These are phyloP conservation scores for Aspergillus fischeri DNA, from an alignment of 2,329 filamentous ascomycete genomes.

Conservation along the genomic window DNA sequence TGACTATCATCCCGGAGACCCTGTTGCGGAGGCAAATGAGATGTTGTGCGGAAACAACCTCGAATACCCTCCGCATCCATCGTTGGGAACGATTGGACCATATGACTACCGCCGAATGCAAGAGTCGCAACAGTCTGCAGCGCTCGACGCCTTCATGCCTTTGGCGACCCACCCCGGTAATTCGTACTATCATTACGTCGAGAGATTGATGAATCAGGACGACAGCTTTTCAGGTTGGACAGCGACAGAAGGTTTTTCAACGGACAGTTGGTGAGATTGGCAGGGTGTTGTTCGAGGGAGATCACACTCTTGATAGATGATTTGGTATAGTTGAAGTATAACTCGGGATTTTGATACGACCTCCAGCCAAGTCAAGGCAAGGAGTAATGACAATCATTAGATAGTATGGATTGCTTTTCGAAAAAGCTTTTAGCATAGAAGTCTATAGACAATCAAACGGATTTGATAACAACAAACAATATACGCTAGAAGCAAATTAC, in stretches of 20 bases:
- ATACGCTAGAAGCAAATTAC: background rate
- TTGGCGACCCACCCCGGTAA: constrained; percentile 10
- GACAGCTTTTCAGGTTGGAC: background rate
- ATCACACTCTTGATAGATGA: background rate
- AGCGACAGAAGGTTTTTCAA: background rate
- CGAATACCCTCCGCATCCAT: background rate
- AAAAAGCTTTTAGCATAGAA: background rate
- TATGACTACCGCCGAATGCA: constrained; percentile 14
- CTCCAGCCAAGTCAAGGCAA: background rate
- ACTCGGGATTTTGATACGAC: background rate
- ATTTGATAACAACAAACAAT: background rate
- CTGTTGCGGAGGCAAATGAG: constrained; percentile 22
- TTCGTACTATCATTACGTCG: constrained; percentile 4
- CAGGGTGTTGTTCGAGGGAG: background rate
- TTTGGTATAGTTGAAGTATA: background rate
- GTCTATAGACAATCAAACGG: background rate
- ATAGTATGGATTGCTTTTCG: background rate
- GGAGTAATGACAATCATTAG: constrained; percentile 1
- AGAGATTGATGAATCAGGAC: constrained; percentile 3
- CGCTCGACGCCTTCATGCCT: constrained; percentile 7
- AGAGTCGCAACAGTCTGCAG: constrained; percentile 9
- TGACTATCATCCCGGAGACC: constrained; percentile 30
- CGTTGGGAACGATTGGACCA: constrained; percentile 10
- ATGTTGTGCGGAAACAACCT: constrained; percentile 4
- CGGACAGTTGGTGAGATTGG: background rate